A percentile compares a stretch with the other conserved stretches of the same genome.
Evolutionary conservation across 176 grass and related monocot species (phyloP).

Genomic region (Chrysopogon serrulatus): DNA sequence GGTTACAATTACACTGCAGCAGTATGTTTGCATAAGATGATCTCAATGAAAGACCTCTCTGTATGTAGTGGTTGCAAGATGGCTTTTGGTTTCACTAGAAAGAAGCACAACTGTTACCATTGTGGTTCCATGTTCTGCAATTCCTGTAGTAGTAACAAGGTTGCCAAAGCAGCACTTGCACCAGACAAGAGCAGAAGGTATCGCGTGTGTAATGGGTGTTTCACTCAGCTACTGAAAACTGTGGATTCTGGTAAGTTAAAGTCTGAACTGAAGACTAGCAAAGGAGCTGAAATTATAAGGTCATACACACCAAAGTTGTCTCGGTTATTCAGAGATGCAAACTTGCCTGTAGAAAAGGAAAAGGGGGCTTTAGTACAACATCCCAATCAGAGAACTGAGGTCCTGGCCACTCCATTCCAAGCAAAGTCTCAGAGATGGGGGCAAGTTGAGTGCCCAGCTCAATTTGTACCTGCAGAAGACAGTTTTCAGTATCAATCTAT

Average conservation of each 20-base stretch:
- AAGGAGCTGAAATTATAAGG: slow-evolving; percentile 46
- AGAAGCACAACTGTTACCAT: slow-evolving; percentile 92
- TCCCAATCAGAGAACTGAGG: slow-evolving; percentile 28
- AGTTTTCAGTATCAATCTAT: slow-evolving; percentile 23
- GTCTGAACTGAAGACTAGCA: slow-evolving; percentile 29
- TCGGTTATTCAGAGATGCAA: slow-evolving; percentile 58
- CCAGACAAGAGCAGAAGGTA: slow-evolving; percentile 62
- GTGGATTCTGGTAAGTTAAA: slow-evolving; percentile 34
- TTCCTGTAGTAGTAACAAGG: slow-evolving; percentile 77
- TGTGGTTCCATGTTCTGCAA: slow-evolving; percentile 86
- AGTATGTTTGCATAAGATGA: slow-evolving; percentile 72
- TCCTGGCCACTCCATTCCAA: neutral
- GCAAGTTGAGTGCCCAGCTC: slow-evolving; percentile 63
- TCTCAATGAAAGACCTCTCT: slow-evolving; percentile 79
- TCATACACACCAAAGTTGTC: slow-evolving; percentile 61
- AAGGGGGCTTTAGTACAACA: slow-evolving; percentile 33
- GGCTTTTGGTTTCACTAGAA: slow-evolving; percentile 81
- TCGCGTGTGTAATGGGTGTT: slow-evolving; percentile 75
- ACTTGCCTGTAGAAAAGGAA: slow-evolving; percentile 43
- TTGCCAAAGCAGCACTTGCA: slow-evolving; percentile 56
- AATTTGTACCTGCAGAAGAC: slow-evolving; percentile 37
- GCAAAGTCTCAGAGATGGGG: slow-evolving; percentile 68
- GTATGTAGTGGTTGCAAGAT: slow-evolving; percentile 69
- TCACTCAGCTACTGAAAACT: slow-evolving; percentile 54
- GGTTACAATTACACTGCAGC: slow-evolving; percentile 75